Conservation (phyloP, 2,329 filamentous ascomycete genomes). For the Aspergillus tamarii region DNA sequence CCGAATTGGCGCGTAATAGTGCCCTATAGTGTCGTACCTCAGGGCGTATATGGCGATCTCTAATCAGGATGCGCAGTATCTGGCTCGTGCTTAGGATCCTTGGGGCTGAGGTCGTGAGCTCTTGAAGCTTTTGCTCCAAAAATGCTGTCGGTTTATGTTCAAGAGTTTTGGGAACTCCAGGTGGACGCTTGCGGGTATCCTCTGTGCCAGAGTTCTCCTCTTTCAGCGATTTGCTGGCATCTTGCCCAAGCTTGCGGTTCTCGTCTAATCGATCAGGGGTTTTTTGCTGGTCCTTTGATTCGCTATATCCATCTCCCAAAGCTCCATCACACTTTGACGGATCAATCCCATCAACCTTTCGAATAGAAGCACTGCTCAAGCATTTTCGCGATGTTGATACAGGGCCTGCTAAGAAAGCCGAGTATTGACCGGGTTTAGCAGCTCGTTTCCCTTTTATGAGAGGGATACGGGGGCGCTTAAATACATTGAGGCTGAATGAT, state of each 20-base stretch:
- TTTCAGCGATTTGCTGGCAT: neutral
- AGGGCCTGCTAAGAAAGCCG: constrained; percentile 6
- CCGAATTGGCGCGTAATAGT: constrained; percentile 72
- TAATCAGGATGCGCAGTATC: constrained; percentile 43
- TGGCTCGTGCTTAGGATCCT: constrained; percentile 32
- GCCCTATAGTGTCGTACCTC: constrained; percentile 65
- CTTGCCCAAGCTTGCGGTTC: neutral
- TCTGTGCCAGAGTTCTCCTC: neutral
- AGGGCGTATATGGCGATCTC: constrained; percentile 40
- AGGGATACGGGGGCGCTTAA: constrained; percentile 21
- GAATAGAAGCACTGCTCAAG: constrained; percentile 20
- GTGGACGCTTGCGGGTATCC: neutral
- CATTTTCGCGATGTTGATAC: constrained; percentile 22
- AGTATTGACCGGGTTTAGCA: constrained; percentile 9
- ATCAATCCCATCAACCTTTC: neutral
- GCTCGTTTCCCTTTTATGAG: constrained; percentile 16
- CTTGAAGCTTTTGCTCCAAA: constrained; percentile 36
- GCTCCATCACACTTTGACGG: neutral
- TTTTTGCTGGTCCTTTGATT: neutral
- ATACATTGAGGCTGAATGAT: constrained; percentile 30
- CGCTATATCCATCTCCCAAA: neutral
- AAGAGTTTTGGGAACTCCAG: constrained; percentile 24
- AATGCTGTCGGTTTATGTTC: constrained; percentile 19
- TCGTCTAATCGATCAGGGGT: neutral
- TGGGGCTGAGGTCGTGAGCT: constrained; percentile 26